Percentiles rank a stretch among this genome's conserved stretches.
Evolutionary conservation across 352 stramenopile genomes (phyloP).

Genomic region (Phytophthora niederhauseri): DNA sequence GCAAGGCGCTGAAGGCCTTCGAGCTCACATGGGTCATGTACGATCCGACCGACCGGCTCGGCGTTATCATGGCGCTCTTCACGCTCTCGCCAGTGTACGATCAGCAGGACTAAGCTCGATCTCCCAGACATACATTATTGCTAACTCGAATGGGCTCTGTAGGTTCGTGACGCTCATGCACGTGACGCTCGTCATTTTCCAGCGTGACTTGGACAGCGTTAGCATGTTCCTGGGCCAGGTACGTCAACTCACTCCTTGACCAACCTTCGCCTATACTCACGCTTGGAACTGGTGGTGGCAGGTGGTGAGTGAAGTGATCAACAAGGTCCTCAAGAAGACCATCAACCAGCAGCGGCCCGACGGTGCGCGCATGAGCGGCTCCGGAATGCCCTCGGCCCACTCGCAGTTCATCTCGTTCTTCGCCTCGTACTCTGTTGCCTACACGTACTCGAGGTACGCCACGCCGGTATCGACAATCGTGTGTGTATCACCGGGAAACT

Average conservation of each 20-base stretch:
- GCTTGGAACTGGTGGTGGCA: constrained; percentile 20
- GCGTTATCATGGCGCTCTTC: constrained; percentile 69
- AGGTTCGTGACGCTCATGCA: constrained; percentile 91
- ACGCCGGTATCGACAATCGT: neutral
- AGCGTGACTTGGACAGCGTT: constrained; percentile 79
- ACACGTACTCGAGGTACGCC: constrained; percentile 61
- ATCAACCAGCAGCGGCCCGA: constrained; percentile 73
- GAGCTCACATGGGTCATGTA: constrained; percentile 86
- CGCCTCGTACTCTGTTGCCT: constrained; percentile 63
- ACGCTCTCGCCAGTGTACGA: constrained; percentile 79
- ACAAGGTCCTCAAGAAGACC: constrained; percentile 78
- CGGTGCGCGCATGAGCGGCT: constrained; percentile 60
- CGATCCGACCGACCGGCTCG: constrained; percentile 72
- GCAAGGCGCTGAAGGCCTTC: constrained; percentile 50
- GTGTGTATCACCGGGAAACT: constrained; percentile 6
- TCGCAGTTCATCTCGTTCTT: constrained; percentile 86
- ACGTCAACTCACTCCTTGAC: neutral
- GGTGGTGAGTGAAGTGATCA: constrained; percentile 72
- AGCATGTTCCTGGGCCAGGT: constrained; percentile 76
- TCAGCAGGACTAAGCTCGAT: neutral
- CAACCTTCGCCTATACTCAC: neutral
- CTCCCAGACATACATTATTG: too few species aligned
- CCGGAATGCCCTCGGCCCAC: constrained; percentile 81
- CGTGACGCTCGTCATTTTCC: constrained; percentile 75
- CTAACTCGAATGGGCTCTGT: neutral